Base-by-base conservation (phyloP, 257 asterid species). In the Fraxinus quadrangulata region DNA sequence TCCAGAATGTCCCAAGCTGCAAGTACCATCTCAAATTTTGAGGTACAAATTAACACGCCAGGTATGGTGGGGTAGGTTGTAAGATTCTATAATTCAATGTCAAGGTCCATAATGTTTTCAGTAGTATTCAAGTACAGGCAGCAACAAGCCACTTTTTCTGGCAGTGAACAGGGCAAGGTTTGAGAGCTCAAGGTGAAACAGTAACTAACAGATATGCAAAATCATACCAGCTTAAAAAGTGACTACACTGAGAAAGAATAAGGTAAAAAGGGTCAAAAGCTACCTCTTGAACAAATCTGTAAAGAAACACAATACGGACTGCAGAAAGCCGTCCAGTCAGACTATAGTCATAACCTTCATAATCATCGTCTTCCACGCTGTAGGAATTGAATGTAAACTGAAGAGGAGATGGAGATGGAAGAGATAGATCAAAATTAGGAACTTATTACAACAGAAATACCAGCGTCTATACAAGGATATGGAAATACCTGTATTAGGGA, bases 271-370 rank as follows among this genome's bases (percentile, higher is more conserved):
- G 56, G 45, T 63, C 74, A 71, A 82, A 45, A 70, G 77, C 79
- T 87, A 95, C 99, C 99, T 95, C 99, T 87, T 91, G 97, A 76
- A 95, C 89, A 74, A 95, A 95, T 86, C 97, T 90, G 87, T 95
- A 88, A 47, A 96, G 98, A 78, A 96, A 93, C 80, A 96, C 94
- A 85, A 93, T 90, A 82, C 98, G 98, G 80, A 96, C 98, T 76
- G 98, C 99, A 83, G 98, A 93, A 71, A 96, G 97, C 70, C 89
- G 97, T 72, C 99, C 96, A 77, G 82, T 81, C 92, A 96, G 87
- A 90, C 99, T 93, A 80, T 88, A 96, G 82, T 86, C 94, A 79
- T 90, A 93, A 72, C 99, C 99, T 84, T 93, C 96, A 75, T 93
- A 93, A 80, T 96, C 99, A 80, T 96, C 98, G 82, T 96, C 99